Conservation (phyloP, 345 rosid species). For the Acer saccharum region DNA sequence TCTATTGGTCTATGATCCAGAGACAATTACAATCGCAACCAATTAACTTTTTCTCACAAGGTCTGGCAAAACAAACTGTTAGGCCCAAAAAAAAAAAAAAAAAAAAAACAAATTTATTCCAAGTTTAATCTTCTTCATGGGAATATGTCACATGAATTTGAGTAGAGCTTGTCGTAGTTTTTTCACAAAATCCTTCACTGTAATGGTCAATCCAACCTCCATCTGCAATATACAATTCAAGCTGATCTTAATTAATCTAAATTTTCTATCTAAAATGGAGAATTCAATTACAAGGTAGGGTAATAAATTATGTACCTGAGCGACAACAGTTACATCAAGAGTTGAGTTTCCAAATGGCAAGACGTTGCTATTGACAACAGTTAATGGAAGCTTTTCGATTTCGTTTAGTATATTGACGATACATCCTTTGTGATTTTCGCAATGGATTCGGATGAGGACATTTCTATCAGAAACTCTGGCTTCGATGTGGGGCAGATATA, state of each 20-base stretch:
- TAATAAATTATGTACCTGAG: conserved; percentile 47
- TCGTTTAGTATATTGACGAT: conserved; percentile 40
- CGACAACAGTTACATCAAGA: conserved; percentile 63
- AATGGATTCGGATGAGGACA: conserved; percentile 64
- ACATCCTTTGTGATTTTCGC: conserved; percentile 53
- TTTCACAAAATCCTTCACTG: conserved; percentile 54
- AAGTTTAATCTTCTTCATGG: neutral
- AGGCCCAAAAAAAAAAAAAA: neutral
- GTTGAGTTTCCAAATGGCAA: conserved; percentile 66
- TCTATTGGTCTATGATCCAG: neutral
- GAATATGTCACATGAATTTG: conserved; percentile 27
- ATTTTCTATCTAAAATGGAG: neutral
- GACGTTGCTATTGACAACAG: conserved; percentile 40
- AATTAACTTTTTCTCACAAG: neutral
- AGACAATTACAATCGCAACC: neutral
- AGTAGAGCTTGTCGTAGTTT: conserved; percentile 47
- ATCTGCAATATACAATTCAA: conserved; percentile 46
- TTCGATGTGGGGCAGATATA: conserved; percentile 62
- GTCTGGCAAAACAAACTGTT: neutral
- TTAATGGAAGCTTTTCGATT: conserved; percentile 53
- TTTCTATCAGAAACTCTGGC: conserved; percentile 57
- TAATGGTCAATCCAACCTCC: conserved; percentile 45
- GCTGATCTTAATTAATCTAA: neutral
- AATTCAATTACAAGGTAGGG: neutral
- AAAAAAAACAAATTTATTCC: neutral